Percentiles rank a stretch among this genome's conserved stretches.
Conservation (phyloP, 2,329 filamentous ascomycete genomes). For the Akanthomyces muscarius region DNA sequence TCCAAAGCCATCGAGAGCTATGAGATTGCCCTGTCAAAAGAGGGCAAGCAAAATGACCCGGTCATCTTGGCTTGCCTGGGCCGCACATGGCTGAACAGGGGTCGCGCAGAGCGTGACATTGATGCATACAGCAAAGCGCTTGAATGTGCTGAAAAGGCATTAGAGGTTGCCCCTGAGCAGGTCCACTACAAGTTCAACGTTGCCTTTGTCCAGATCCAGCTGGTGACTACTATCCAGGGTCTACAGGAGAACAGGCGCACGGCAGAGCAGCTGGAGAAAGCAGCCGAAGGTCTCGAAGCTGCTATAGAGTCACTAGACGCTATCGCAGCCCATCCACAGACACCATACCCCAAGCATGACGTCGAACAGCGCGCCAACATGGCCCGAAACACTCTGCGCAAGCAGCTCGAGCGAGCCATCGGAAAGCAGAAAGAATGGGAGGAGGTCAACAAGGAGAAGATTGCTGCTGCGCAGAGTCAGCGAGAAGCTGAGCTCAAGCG, state of each 20-base stretch:
- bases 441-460: constrained; percentile 83
- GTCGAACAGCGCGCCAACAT: constrained; percentile 96
- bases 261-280: constrained; percentile 74
- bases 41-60: constrained; percentile 68
- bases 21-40: constrained; percentile 76
- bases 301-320: constrained; percentile 72
- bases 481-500: constrained; percentile 76
- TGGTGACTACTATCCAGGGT: constrained; percentile 74
- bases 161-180: constrained; percentile 75
- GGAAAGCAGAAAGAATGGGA: constrained; percentile 88
- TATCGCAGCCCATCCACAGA: constrained; percentile 58
- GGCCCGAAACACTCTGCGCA: constrained; percentile 91
- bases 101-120: constrained; percentile 57
- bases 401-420: constrained; percentile 81
- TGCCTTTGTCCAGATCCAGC: constrained; percentile 93
- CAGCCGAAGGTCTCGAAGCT: constrained; percentile 74
- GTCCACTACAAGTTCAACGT: constrained; percentile 96
- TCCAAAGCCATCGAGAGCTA: constrained; percentile 92
- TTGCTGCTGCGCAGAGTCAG: constrained; percentile 72
- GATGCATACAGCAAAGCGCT: constrained; percentile 55
- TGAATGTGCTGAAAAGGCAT: constrained; percentile 64
- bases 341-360: constrained; percentile 86
- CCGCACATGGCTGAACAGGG: constrained; percentile 80
- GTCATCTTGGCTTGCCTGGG: constrained; percentile 81
- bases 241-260: constrained; percentile 74